Evolutionary conservation across 148 eudicot genomes (phyloP), one percentile per base, ranked within the genome.

Genomic region (Heliamphora exappendiculata): DNA sequence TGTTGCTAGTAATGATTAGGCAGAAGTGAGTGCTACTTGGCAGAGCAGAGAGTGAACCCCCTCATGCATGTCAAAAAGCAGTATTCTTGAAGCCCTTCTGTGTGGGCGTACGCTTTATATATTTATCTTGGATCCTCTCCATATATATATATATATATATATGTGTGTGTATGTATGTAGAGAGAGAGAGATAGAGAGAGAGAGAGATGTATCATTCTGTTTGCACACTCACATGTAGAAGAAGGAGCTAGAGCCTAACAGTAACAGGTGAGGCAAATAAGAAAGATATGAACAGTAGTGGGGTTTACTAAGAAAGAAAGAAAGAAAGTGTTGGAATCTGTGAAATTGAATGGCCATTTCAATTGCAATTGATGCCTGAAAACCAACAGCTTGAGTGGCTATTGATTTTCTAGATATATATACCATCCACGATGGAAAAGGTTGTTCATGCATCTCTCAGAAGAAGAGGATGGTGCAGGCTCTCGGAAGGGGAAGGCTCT

Each of bases 91-190:
- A 79, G 45, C 50, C 72, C 73, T 75, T 79, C 45, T 67, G 77
- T 65, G 7, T 62, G 39, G 7, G 68, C 75, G 78, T 75, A 80
- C 50, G 24, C 78, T 80, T 58, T 17, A 62, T 39, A 62, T 63
- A 37, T 68, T 67, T 76, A 60, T 75, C 78, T 79, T 67, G 78
- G 75, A 74, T 74, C 59, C 76, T 59, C 51, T 67, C 67, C 5
- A 24, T 62, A 37, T 62, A 17, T 31, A 20, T 31, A 26, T 33
- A 0, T 33, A 29, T 33, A 0, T 22, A 17, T 7, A 16, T 62
- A 50, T 50, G 22, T 4, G 3, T 16, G 20, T 5, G 54, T 50
- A 42, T 11, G 1, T 42, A 0, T 6, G 10, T 1, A 57, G 26
- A 57, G 1, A 63, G 39, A 59, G 3, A 63, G 67, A 63, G n/a